Evolutionary conservation across 1,139 yeast genomes (phyloP), one percentile per base, ranked within the genome.

Genomic region (Lodderomyces elongisporus): DNA sequence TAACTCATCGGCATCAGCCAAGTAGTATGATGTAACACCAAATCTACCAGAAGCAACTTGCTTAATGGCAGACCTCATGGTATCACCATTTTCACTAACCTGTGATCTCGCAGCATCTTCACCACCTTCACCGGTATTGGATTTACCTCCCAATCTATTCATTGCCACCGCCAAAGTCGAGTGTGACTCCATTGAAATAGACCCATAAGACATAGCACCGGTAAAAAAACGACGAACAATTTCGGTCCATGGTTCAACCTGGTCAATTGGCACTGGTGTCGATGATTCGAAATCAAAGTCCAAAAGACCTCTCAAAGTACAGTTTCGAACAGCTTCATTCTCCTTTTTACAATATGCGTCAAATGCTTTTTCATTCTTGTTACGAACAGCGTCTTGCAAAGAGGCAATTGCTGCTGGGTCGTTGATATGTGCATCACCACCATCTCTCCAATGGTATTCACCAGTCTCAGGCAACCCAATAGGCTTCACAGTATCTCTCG

Each of bases 51-150:
- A 87, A 15, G 98, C 98, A 60, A 91, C 84, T 66, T 91, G 98
- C 66, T 91, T 91, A 56, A 91, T 91, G 24, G 97, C 88, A 20
- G 97, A 89, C 60, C 98, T 79, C 96, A 91, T 91, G 14, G 97
- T 87, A 57, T 91, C 97, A 52, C 97, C 97, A 48, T 85, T 83
- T 33, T 77, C 83, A 42, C 74, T 74, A 25, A 83, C 82, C 40
- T 73, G 68, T 4, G 95, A 84, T 53, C 97, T 76, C 53, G 91
- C 96, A 30, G 95, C 77, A 56, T 91, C 97, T 63, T 91, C 98
- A 70, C 98, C 98, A 70, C 98, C 98, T 70, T 91, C 98, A 67
- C 98, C 98, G 43, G 97, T 89, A 60, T 91, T 91, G 33, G 96
- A 87, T 62, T 88, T 91, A 51, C 96, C 98, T 36, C 97, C 97